phyloP scores from a whole-genome alignment of 495 filamentous ascomycete genomes.

The Amniculicola lignicola region DNA sequence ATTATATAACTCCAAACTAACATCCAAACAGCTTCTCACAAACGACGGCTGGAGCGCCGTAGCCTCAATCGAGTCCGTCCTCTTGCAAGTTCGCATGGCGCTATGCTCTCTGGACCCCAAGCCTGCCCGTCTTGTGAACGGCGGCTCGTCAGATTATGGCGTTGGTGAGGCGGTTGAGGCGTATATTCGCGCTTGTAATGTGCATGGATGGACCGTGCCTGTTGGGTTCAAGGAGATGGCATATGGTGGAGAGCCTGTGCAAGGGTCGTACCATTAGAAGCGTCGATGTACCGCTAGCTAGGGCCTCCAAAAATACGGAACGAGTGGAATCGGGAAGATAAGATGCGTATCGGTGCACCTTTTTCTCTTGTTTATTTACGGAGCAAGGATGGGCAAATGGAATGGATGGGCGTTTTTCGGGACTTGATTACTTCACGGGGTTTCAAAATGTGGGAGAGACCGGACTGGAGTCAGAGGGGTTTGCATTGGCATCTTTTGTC shows the following conservation, averaged over 20 bases:
- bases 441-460: no score
- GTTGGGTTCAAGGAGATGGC: constrained; percentile 41
- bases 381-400: no score
- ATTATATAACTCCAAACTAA: not conserved
- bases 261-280: no score
- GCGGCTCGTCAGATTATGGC: constrained; percentile 52
- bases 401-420: no score
- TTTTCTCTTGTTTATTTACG: no score
- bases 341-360: no score
- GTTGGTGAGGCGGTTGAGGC: constrained; percentile 70
- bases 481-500: no score
- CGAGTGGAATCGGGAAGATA: no score
- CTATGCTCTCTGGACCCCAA: constrained; percentile 63
- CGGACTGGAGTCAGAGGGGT: no score
- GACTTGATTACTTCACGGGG: no score
- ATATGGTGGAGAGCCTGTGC: constrained; percentile 14
- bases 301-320: no score
- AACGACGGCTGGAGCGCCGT: constrained; percentile 76
- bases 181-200: constrained; percentile 61
- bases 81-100: constrained; percentile 79
- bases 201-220: constrained; percentile 59
- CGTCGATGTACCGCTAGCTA: no score
- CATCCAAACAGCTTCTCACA: constrained; percentile 58
- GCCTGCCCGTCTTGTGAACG: constrained; percentile 64
- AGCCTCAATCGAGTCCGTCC: constrained; percentile 70